phyloP scores from a whole-genome alignment of 2,329 filamentous ascomycete species.

The Xylaria arbuscula region DNA sequence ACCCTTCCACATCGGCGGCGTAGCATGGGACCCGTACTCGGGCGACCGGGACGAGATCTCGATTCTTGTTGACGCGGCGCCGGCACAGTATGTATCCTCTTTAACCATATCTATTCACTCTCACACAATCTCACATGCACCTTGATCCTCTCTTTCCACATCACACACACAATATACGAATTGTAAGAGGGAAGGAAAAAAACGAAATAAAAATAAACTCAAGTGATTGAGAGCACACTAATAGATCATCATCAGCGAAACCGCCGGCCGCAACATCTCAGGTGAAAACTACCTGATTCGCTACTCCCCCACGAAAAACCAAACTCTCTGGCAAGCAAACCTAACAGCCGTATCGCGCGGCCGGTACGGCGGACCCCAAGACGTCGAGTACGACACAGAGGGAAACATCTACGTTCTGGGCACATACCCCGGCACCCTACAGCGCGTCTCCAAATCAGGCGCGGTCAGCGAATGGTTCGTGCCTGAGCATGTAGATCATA shows the following conservation, averaged over 20 bases:
- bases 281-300: constrained; percentile 54
- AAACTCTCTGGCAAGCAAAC: constrained; percentile 50
- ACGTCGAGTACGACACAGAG: constrained; percentile 52
- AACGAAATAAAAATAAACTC: no score
- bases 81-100: constrained; percentile 45
- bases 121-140: no score
- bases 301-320: constrained; percentile 47
- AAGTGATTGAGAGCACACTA: no score
- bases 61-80: constrained; percentile 51
- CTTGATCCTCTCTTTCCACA: not conserved
- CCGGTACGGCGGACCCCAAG: constrained; percentile 54
- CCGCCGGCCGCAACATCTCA: constrained; percentile 50
- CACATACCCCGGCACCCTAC: constrained; percentile 53
- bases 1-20: constrained; percentile 51
- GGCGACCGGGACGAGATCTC: constrained; percentile 48
- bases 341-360: constrained; percentile 48
- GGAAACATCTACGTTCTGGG: constrained; percentile 55
- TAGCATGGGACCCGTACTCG: constrained; percentile 50
- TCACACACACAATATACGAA: not conserved
- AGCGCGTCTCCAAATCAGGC: constrained; percentile 50
- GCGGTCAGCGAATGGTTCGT: constrained; percentile 50
- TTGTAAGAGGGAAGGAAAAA: no score
- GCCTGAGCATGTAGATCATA: constrained; percentile 43
- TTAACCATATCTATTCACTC: not conserved
- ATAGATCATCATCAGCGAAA: constrained; percentile 39